These are phyloP conservation scores for Cydonia oblonga DNA, from an alignment of 331 rosid species.

Conservation along the genomic window DNA sequence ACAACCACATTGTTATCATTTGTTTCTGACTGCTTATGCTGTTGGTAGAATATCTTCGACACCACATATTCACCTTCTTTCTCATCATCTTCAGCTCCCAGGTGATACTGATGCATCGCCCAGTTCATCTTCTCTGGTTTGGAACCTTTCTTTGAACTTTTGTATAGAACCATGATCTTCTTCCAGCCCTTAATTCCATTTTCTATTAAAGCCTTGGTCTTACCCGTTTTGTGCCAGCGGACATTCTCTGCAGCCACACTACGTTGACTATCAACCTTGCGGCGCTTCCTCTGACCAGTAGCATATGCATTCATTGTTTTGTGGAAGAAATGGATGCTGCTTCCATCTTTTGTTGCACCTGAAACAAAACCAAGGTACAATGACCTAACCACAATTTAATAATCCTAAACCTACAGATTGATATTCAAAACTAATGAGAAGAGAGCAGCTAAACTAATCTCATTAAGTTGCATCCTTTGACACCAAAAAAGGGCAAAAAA, in stretches of 20 bases:
- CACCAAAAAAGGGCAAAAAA: background rate
- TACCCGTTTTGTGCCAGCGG: slow-evolving; percentile 97
- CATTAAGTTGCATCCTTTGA: background rate
- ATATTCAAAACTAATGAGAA: background rate
- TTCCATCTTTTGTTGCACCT: slow-evolving; percentile 88
- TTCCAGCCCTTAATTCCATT: slow-evolving; percentile 65
- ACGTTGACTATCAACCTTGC: slow-evolving; percentile 48
- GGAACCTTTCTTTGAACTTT: slow-evolving; percentile 45
- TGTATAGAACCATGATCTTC: slow-evolving; percentile 77
- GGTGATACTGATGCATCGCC: slow-evolving; percentile 92
- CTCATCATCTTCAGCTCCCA: slow-evolving; percentile 69
- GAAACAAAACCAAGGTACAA: slow-evolving; percentile 15
- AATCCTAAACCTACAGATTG: background rate
- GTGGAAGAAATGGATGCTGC: slow-evolving; percentile 58
- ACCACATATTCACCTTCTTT: slow-evolving; percentile 72
- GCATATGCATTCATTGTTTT: slow-evolving; percentile 63
- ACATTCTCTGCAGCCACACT: slow-evolving; percentile 42
- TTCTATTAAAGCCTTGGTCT: slow-evolving; percentile 51
- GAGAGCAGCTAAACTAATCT: background rate
- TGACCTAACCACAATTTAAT: background rate
- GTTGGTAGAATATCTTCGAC: slow-evolving; percentile 59
- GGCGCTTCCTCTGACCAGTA: slow-evolving; percentile 76
- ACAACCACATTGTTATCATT: slow-evolving; percentile 22
- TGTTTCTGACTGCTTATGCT: slow-evolving; percentile 37
- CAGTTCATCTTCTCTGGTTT: slow-evolving; percentile 55